These are phyloP conservation scores for Pichia sp. DNA, from an alignment of 1,139 yeast genomes.

Conservation along the genomic window DNA sequence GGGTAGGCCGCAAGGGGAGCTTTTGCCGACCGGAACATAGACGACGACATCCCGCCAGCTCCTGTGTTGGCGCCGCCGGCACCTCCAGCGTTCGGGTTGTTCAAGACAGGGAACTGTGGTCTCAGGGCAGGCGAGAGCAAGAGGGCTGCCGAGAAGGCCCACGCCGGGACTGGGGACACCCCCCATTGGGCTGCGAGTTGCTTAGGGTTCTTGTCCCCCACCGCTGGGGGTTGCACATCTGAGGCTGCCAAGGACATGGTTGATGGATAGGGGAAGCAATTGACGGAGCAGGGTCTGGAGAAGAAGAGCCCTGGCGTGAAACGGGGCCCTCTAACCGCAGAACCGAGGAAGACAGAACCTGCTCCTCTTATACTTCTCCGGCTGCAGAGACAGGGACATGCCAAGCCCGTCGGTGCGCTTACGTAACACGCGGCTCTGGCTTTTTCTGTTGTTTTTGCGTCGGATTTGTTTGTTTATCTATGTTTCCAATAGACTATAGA, in stretches of 20 bases:
- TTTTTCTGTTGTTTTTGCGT: background rate
- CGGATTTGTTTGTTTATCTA: background rate
- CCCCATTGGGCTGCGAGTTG: constrained; percentile 12
- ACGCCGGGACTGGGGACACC: constrained; percentile 52
- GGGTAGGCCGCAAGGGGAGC: constrained; percentile 34
- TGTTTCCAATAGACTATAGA: constrained; percentile 12
- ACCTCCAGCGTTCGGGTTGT: background rate
- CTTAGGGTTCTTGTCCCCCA: background rate
- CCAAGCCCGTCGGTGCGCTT: background rate
- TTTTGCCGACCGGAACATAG: background rate
- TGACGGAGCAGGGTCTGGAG: background rate
- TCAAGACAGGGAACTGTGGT: constrained; percentile 21
- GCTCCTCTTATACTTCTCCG: no score
- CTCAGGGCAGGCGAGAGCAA: constrained; percentile 43
- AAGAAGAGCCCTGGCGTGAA: background rate
- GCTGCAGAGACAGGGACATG: background rate
- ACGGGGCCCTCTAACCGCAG: background rate
- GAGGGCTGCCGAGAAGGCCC: constrained; percentile 41
- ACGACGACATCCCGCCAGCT: background rate
- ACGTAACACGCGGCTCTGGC: background rate
- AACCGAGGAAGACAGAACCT: background rate
- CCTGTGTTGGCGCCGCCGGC: background rate
- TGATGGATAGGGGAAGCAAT: background rate
- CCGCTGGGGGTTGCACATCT: background rate
- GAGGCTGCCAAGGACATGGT: background rate